Percentiles rank a stretch among this genome's conserved stretches.
Evolutionary conservation across 371 early-diverging fungal genomes (phyloP).

Genomic region (Apophysomyces elegans): DNA sequence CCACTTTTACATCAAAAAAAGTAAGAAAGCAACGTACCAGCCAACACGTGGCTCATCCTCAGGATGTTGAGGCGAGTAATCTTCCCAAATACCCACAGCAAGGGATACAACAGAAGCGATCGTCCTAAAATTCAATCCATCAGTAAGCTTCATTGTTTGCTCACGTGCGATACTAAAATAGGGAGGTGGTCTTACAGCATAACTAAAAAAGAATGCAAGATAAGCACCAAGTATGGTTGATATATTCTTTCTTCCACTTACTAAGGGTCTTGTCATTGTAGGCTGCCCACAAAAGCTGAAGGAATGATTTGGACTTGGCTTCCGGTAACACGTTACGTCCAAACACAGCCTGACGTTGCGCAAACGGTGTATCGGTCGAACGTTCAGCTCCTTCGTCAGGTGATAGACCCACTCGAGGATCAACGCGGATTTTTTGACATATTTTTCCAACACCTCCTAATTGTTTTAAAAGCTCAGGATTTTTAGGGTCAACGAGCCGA

Average conservation of each 20-base stretch:
- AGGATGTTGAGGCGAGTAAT: slow-evolving; percentile 64
- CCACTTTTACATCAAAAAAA: slow-evolving; percentile 9
- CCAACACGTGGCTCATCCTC: slow-evolving; percentile 68
- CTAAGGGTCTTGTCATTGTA: slow-evolving; percentile 71
- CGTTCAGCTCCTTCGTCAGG: slow-evolving; percentile 59
- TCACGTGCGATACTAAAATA: slow-evolving; percentile 3
- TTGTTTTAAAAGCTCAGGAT: slow-evolving; percentile 61
- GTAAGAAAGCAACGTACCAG: slow-evolving; percentile 49
- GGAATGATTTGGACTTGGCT: slow-evolving; percentile 60
- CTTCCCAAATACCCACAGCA: slow-evolving; percentile 76
- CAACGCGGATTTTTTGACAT: slow-evolving; percentile 64
- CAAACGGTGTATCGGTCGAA: slow-evolving; percentile 51
- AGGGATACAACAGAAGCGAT: slow-evolving; percentile 81
- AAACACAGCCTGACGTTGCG: slow-evolving; percentile 69
- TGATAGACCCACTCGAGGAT: slow-evolving; percentile 66
- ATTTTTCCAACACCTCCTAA: slow-evolving; percentile 71
- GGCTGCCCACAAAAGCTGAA: slow-evolving; percentile 68
- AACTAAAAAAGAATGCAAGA: slow-evolving; percentile 7
- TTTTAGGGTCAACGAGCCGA: slow-evolving; percentile 73
- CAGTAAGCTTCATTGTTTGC: slow-evolving; percentile 11
- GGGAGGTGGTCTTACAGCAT: background rate
- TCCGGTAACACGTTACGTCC: slow-evolving; percentile 77
- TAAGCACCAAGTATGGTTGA: slow-evolving; percentile 10
- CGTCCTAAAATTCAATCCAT: slow-evolving; percentile 38
- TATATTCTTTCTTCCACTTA: slow-evolving; percentile 26